Evolutionary conservation across 1,139 yeast genomes (phyloP).

Genomic region (Lodderomyces pseudojiufengensis): DNA sequence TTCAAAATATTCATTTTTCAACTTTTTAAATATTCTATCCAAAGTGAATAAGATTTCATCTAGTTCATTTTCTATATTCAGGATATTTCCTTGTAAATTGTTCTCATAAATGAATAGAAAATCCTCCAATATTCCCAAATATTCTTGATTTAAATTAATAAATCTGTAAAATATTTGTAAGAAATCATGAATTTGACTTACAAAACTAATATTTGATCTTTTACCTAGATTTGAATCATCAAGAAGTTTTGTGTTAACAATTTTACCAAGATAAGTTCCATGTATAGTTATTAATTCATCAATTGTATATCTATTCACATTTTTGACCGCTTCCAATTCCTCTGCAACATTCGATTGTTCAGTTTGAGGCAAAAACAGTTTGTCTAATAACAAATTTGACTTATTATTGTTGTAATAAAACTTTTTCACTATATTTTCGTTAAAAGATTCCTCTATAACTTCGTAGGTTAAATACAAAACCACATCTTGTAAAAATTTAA

Average conservation of each 20-base stretch:
- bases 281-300: conserved; percentile 49
- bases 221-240: conserved; percentile 35
- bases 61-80: conserved; percentile 13
- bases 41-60: conserved; percentile 21
- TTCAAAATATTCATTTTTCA: conserved; percentile 25
- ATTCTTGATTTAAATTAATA: conserved; percentile 45
- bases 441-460: conserved; percentile 44
- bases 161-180: conserved; percentile 42
- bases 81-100: conserved; percentile 3
- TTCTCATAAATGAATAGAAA: not conserved
- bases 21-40: conserved; percentile 20
- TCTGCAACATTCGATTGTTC: conserved; percentile 1
- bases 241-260: conserved; percentile 41
- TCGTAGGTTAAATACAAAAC: conserved; percentile 45
- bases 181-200: conserved; percentile 44
- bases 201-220: conserved; percentile 35
- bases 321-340: conserved; percentile 5
- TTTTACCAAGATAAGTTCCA: conserved; percentile 30
- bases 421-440: conserved; percentile 18
- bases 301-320: conserved; percentile 33
- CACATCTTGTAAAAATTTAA: conserved; percentile 42
- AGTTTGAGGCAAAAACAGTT: conserved; percentile 10
- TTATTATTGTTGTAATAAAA: conserved; percentile 18
- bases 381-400: conserved; percentile 9
- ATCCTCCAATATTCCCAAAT: conserved; percentile 25